Conservation (phyloP, 2,329 filamentous ascomycete genomes). For the Ophiostoma tasmaniense region DNA sequence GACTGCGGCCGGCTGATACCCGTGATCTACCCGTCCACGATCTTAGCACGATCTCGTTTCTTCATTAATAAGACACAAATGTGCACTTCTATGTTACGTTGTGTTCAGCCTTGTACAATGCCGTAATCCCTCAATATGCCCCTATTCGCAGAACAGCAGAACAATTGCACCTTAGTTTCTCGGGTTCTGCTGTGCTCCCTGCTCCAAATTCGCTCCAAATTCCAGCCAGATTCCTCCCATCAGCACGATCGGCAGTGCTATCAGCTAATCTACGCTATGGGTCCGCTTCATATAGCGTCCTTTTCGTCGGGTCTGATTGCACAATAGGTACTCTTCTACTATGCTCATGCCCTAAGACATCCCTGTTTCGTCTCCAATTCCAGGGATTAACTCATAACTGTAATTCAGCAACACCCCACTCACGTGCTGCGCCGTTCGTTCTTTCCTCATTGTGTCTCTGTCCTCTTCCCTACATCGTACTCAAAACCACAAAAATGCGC, state of each 20-base stretch:
- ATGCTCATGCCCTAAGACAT: neutral
- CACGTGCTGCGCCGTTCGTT: constrained; percentile 5
- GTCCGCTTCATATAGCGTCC: neutral
- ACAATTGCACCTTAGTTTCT: neutral
- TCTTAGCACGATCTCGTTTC: neutral
- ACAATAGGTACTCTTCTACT: neutral
- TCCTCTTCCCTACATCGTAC: neutral
- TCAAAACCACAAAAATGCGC: neutral
- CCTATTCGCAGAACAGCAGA: neutral
- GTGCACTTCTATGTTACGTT: neutral
- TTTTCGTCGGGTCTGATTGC: neutral
- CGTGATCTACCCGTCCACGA: neutral
- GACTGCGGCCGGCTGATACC: neutral
- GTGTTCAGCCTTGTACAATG: neutral
- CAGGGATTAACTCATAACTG: neutral
- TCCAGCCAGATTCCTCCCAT: neutral
- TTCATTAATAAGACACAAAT: neutral
- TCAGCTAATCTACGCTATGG: constrained; percentile 1
- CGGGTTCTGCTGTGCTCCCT: too few species aligned
- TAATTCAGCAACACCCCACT: neutral
- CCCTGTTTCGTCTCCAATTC: neutral
- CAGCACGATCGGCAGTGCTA: neutral
- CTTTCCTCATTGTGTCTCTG: constrained; percentile 3
- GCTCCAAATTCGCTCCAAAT: too few species aligned
- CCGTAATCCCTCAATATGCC: neutral